phyloP scores from a whole-genome alignment of 305 asterid genomes.

The Solanum hybrid region DNA sequence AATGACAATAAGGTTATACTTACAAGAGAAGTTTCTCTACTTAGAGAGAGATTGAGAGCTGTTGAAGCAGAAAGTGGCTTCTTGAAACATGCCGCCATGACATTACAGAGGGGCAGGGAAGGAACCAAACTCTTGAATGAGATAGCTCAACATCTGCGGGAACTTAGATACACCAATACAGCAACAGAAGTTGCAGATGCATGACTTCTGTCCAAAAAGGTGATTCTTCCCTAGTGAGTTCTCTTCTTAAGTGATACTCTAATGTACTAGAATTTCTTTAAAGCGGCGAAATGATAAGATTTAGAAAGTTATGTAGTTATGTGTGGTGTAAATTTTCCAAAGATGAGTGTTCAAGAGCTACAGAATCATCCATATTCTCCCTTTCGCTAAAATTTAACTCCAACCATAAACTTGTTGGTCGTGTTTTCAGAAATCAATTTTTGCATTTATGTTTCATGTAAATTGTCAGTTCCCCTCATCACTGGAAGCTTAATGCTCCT shows the following conservation, averaged over 20 bases:
- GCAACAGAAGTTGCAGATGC: conserved; percentile 24
- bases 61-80: conserved; percentile 88
- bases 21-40: conserved; percentile 47
- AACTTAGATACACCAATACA: conserved; percentile 23
- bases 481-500: not conserved
- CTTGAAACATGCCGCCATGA: conserved; percentile 75
- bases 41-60: conserved; percentile 61
- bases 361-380: not conserved
- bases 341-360: not conserved
- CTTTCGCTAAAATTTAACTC: not conserved
- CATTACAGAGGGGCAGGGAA: conserved; percentile 52
- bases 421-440: not conserved
- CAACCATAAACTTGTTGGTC: not conserved
- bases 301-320: not conserved
- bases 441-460: not conserved
- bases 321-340: not conserved
- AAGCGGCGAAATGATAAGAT: not conserved
- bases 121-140: conserved; percentile 66
- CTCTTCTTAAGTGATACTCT: not conserved
- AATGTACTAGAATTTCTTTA: not conserved
- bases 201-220: conserved; percentile 13
- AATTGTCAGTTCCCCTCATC: not conserved
- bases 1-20: conserved; percentile 33
- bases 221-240: not conserved
- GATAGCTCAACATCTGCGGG: conserved; percentile 69